Evolutionary conservation across 345 rosid species (phyloP), one percentile per base, ranked within the genome.

Genomic region (Arabidopsis arenosa): DNA sequence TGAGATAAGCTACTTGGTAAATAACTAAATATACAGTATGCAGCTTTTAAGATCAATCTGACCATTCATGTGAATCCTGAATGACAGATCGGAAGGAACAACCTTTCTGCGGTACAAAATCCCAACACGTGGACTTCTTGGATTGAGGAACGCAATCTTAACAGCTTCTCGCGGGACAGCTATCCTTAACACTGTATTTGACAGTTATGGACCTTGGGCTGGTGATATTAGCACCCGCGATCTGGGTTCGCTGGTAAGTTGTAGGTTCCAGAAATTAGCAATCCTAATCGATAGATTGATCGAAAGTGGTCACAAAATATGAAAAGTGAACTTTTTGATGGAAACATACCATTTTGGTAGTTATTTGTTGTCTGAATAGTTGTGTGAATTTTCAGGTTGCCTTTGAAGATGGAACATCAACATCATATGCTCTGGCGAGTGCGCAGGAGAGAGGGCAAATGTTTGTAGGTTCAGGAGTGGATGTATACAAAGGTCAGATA

Each of bases 161-260:
- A 94, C 98, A 69, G 98, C 96, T 76, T 87, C 98, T 70, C 95
- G 97, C 14, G 98, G 98, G 63, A 94, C 98, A 40, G 97, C 97
- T 60, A 82, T 90, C 80, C 90, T 94, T 63, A 90, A 90, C 88
- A 94, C 97, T 18, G 75, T 94, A 66, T 92, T 90, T 68, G 96
- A 94, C 70, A 83, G 93, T 70, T 94, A 92, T 57, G 97, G 98
- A 64, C 92, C 87, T 72, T 90, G 92, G 97, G 96, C 96, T 47
- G 96, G 98, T 41, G 98, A 94, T 48, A 90, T 94, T 37, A 75
- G 40, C 67, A 92, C 96, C 64, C 85, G 98, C 49, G 98, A 94
- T 82, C 91, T 63, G 61, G 98, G 98, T 74, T 94, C 98, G 52
- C 74, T 94, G 96, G 98, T 94, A 89, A 86, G 76, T 76, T 55